A percentile compares a stretch with the other conserved stretches of the same genome.
Conservation (phyloP, 352 stramenopile species). For the Globisporangium paddicum region DNA sequence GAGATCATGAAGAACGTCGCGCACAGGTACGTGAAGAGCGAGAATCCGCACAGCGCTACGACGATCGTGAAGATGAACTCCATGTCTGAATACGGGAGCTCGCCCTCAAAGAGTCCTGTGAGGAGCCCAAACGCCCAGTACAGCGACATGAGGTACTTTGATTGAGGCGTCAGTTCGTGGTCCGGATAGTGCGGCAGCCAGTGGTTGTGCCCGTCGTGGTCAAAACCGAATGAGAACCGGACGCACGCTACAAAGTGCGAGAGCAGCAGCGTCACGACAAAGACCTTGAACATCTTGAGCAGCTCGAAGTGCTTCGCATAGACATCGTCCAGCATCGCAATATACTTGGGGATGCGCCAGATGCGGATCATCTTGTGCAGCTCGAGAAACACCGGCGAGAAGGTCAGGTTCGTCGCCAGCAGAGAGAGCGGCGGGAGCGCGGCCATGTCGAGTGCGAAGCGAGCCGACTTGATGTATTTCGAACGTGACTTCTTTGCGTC, state of each 20-base stretch:
- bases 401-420: slow-evolving; percentile 10
- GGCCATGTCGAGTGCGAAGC: slow-evolving; percentile 45
- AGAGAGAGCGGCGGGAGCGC: slow-evolving; percentile 43
- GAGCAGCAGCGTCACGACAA: slow-evolving; percentile 39
- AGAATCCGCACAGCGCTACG: slow-evolving; percentile 61
- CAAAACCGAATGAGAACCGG: slow-evolving; percentile 50
- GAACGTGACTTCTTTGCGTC: slow-evolving; percentile 39
- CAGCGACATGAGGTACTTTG: slow-evolving; percentile 49
- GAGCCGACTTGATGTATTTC: slow-evolving; percentile 50
- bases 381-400: slow-evolving; percentile 42
- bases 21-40: slow-evolving; percentile 65
- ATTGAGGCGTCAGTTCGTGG: slow-evolving; percentile 12
- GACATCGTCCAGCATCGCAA: slow-evolving; percentile 46
- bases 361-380: slow-evolving; percentile 57
- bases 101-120: slow-evolving; percentile 60
- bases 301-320: slow-evolving; percentile 53
- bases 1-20: slow-evolving; percentile 78
- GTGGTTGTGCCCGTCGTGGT: slow-evolving; percentile 35
- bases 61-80: slow-evolving; percentile 63
- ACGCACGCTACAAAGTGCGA: slow-evolving; percentile 59
- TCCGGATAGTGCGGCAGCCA: slow-evolving; percentile 35
- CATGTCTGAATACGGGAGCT: slow-evolving; percentile 36
- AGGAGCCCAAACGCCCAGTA: slow-evolving; percentile 64
- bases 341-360: slow-evolving; percentile 47
- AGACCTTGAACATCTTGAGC: slow-evolving; percentile 65